Base-by-base conservation (phyloP, 2,329 filamentous ascomycete species). In the Clarireedia paspali region DNA sequence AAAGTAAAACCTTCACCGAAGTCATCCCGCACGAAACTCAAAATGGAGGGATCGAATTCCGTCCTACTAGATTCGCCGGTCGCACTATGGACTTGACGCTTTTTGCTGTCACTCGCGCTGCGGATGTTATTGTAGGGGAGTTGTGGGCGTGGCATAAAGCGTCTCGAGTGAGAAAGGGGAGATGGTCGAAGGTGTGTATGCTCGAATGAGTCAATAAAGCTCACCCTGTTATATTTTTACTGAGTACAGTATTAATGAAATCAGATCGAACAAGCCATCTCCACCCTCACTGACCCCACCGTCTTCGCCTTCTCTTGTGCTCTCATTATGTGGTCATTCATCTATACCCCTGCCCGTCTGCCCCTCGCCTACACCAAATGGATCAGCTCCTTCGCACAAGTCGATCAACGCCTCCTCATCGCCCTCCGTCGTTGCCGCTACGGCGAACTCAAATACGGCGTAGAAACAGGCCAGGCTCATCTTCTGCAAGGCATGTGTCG, bases 261-360 rank as follows among this genome's bases (percentile, higher is more conserved):
- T 20, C 38, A 42, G 10, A 52, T 20, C 27, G 27, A 30, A 30
- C 27, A 30, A 30, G 10, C 27, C 7, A 61, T 75, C 59, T 73
- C 73, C 24, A 69, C 60, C 9, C 68, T 82, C 39, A 74, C 82
- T n/a, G 87, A 92, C 66, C 81, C 88, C 4, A 72, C 80, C 5
- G 72, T 91, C 17, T 95, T 95, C 69, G 82, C 86, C 46, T 70
- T 78, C 36, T 91, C 88, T 20, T 84, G 81, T 40, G 86, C 84
- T 23, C 73, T 89, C 39, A 85, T 95, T 62, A 95, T 95, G 90
- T 92, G 88, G 86, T 81, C 88, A 17, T 95, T 88, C 88, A 85
- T 95, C 68, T 95, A 92, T 72, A 70, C 76, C 9, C 88, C 89
- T 0, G 76, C 81, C 38, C 78, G 81, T 20, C 77, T 95, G 1